Percentiles rank a stretch among this genome's conserved stretches.
These are phyloP conservation scores for Acidomyces sp. DNA, from an alignment of 495 filamentous ascomycete genomes.

Conservation along the genomic window DNA sequence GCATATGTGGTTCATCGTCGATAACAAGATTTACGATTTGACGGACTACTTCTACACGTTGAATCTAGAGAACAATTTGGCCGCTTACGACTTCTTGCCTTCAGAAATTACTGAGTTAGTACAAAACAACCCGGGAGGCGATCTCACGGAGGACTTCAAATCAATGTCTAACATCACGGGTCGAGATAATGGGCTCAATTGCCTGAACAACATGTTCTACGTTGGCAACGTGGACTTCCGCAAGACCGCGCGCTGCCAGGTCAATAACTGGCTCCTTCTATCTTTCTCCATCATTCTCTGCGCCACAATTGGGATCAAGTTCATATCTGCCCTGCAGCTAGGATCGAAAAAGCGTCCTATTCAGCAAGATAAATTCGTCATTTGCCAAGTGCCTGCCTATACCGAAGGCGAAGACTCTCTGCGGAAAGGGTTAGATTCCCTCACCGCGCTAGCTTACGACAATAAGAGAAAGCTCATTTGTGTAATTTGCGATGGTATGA, in stretches of 20 bases:
- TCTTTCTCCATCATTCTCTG: slow-evolving; percentile 74
- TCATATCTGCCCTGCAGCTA: slow-evolving; percentile 86
- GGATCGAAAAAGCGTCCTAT: slow-evolving; percentile 80
- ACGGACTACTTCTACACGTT: slow-evolving; percentile 78
- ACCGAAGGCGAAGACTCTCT: slow-evolving; percentile 94
- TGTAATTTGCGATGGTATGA: slow-evolving; percentile 91
- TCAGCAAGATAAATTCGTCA: slow-evolving; percentile 95
- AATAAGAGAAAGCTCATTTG: slow-evolving; percentile 93
- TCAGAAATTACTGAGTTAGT: slow-evolving; percentile 47
- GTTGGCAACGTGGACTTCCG: slow-evolving; percentile 77
- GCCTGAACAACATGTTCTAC: slow-evolving; percentile 75
- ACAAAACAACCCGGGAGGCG: slow-evolving; percentile 58
- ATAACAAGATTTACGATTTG: slow-evolving; percentile 68
- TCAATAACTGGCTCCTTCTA: slow-evolving; percentile 86
- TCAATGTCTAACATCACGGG: slow-evolving; percentile 31
- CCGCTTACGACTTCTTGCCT: slow-evolving; percentile 57
- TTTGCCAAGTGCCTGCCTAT: slow-evolving; percentile 94
- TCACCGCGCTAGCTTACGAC: slow-evolving; percentile 89
- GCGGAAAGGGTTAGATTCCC: slow-evolving; percentile 81
- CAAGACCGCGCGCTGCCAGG: slow-evolving; percentile 57
- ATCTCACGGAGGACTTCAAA: slow-evolving; percentile 57
- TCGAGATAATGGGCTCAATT: slow-evolving; percentile 50
- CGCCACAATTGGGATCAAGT: slow-evolving; percentile 71
- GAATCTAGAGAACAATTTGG: slow-evolving; percentile 35
- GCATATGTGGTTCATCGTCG: slow-evolving; percentile 68